These are phyloP conservation scores for Ammopiptanthus mongolicus DNA, from an alignment of 306 rosid species.

Conservation along the genomic window DNA sequence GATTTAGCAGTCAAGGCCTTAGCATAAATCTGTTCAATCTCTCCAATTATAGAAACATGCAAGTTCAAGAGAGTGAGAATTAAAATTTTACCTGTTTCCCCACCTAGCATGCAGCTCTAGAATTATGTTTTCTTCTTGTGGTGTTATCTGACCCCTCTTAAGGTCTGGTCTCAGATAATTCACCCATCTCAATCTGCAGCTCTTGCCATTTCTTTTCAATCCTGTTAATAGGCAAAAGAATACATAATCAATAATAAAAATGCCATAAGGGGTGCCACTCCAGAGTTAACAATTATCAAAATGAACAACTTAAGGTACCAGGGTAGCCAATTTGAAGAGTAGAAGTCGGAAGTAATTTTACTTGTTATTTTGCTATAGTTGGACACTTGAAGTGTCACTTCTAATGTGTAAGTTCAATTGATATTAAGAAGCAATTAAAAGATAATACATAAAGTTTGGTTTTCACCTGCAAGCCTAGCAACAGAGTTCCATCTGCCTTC, in stretches of 20 bases:
- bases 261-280: not conserved
- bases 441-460: not conserved
- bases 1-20: not conserved
- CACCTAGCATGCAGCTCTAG: constrained; percentile 82
- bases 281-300: not conserved
- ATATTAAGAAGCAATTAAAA: not conserved
- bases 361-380: not conserved
- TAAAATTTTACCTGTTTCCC: constrained; percentile 75
- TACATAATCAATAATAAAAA: not conserved
- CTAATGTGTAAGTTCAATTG: not conserved
- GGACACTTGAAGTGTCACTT: not conserved
- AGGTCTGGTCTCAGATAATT: constrained; percentile 93
- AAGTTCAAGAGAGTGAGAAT: not conserved
- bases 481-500: constrained; percentile 98
- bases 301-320: not conserved
- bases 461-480: constrained; percentile 73
- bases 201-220: constrained; percentile 89
- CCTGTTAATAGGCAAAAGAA: constrained; percentile 38
- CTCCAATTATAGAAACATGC: not conserved
- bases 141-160: constrained; percentile 90
- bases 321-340: not conserved
- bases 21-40: not conserved
- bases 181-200: constrained; percentile 97
- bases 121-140: constrained; percentile 87
- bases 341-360: not conserved